A percentile compares a stretch with the other conserved stretches of the same genome.
Evolutionary conservation across 768 basidiomycete species (phyloP).

Genomic region (Boletellus ananiceps): DNA sequence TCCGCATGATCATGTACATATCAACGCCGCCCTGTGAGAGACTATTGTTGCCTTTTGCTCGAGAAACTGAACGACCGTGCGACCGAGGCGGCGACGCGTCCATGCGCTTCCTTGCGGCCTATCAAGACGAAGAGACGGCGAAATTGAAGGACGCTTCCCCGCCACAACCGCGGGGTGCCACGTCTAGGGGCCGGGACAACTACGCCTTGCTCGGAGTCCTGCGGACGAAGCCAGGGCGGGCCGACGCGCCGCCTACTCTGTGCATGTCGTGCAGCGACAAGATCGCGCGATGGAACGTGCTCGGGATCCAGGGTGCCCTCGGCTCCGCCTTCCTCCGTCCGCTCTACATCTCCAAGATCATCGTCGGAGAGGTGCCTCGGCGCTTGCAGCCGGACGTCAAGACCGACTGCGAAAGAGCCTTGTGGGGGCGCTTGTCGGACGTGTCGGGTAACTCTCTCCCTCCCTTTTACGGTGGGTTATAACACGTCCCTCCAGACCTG

Average conservation of each 20-base stretch:
- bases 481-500: conserved; percentile 34
- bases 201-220: conserved; percentile 72
- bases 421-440: conserved; percentile 51
- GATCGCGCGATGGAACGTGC: conserved; percentile 78
- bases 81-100: conserved; percentile 84
- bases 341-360: conserved; percentile 58
- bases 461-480: neutral
- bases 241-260: conserved; percentile 77
- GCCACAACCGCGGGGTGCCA: conserved; percentile 26
- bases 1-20: conserved; percentile 66
- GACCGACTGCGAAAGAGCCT: conserved; percentile 65
- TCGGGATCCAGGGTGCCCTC: conserved; percentile 85
- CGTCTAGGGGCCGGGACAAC: conserved; percentile 75
- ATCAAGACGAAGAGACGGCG: conserved; percentile 75
- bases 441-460: conserved; percentile 34
- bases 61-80: conserved; percentile 39
- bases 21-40: conserved; percentile 59
- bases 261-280: conserved; percentile 97
- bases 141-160: conserved; percentile 53
- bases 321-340: conserved; percentile 52
- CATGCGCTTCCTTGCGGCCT: conserved; percentile 65
- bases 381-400: conserved; percentile 37
- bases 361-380: conserved; percentile 67
- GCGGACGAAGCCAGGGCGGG: conserved; percentile 91
- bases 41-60: conserved; percentile 27